Evolutionary conservation across 1,139 yeast species (phyloP).

Genomic region (Meyerozyma sp.): DNA sequence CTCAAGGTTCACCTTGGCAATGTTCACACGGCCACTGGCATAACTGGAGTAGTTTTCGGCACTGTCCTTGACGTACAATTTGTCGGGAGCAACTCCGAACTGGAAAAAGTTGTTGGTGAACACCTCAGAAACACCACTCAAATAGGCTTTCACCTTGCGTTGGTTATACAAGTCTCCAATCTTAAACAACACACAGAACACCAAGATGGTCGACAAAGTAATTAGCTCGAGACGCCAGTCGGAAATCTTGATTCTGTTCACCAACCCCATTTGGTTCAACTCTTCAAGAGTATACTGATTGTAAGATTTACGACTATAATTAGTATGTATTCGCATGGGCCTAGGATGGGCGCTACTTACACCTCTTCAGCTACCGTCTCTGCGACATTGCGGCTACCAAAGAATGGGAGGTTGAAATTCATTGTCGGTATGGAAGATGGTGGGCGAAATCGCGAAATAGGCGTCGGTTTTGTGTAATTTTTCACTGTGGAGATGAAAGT

Average conservation of each 20-base stretch:
- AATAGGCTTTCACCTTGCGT: conserved; percentile 47
- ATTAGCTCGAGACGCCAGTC: conserved; percentile 74
- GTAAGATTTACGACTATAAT: conserved; percentile 18
- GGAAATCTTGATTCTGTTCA: conserved; percentile 47
- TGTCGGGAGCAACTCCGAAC: conserved; percentile 60
- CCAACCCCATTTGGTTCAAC: conserved; percentile 42
- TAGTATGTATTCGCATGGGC: conserved; percentile 18
- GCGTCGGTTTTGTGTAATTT: background rate
- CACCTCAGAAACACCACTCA: conserved; percentile 35
- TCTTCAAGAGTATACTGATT: conserved; percentile 44
- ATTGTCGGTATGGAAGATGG: background rate
- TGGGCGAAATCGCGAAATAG: background rate
- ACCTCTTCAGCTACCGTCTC: background rate
- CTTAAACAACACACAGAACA: conserved; percentile 43
- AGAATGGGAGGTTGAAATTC: conserved; percentile 1
- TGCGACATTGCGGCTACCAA: background rate
- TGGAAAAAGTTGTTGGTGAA: conserved; percentile 69
- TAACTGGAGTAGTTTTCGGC: conserved; percentile 69
- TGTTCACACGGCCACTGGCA: conserved; percentile 84
- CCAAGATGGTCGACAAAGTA: conserved; percentile 46
- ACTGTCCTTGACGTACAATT: conserved; percentile 59
- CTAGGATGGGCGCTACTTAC: background rate
- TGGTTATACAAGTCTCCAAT: conserved; percentile 59
- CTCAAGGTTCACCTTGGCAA: conserved; percentile 57
- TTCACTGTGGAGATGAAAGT: background rate